Percentiles rank a stretch among this genome's conserved stretches.
phyloP scores from a whole-genome alignment of 192 early-diverging fungal genomes.

The Umbelopsis ramanniana region DNA sequence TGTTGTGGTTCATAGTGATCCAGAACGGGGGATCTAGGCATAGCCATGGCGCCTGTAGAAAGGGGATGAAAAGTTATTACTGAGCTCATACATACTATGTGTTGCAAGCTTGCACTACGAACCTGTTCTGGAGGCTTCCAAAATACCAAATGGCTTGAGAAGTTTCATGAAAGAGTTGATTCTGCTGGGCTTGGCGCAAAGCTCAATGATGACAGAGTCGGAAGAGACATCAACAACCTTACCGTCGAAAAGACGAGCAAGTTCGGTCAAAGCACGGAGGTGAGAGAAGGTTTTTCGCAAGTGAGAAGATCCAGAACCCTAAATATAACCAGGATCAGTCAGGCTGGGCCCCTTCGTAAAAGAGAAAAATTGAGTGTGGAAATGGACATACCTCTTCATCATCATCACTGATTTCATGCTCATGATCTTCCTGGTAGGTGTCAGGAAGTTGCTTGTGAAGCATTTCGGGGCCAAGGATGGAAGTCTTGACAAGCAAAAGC shows the following conservation, averaged over 20 bases:
- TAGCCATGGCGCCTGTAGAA: constrained; percentile 85
- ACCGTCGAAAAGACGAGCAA: constrained; percentile 86
- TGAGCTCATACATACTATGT: not conserved
- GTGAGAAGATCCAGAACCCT: constrained; percentile 45
- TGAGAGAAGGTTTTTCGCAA: constrained; percentile 63
- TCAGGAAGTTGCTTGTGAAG: constrained; percentile 57
- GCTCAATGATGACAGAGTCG: constrained; percentile 84
- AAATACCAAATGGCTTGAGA: constrained; percentile 92
- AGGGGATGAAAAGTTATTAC: not conserved
- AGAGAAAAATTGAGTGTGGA: too few species aligned
- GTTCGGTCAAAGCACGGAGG: constrained; percentile 79
- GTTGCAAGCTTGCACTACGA: constrained; percentile 10
- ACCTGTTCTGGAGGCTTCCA: constrained; percentile 93
- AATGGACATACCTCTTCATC: constrained; percentile 25
- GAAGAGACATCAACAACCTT: constrained; percentile 85
- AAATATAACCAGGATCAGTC: not conserved
- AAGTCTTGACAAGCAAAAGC: constrained; percentile 92
- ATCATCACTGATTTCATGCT: constrained; percentile 31
- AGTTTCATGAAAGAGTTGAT: constrained; percentile 93
- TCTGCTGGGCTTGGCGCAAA: constrained; percentile 86
- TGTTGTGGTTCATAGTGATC: constrained; percentile 75
- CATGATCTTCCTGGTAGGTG: constrained; percentile 34
- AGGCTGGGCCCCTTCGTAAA: not conserved
- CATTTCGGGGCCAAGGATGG: constrained; percentile 72
- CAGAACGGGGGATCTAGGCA: constrained; percentile 88